These are phyloP conservation scores for Gaillardinia entomophila DNA, from an alignment of 805 yeast species.

Conservation along the genomic window DNA sequence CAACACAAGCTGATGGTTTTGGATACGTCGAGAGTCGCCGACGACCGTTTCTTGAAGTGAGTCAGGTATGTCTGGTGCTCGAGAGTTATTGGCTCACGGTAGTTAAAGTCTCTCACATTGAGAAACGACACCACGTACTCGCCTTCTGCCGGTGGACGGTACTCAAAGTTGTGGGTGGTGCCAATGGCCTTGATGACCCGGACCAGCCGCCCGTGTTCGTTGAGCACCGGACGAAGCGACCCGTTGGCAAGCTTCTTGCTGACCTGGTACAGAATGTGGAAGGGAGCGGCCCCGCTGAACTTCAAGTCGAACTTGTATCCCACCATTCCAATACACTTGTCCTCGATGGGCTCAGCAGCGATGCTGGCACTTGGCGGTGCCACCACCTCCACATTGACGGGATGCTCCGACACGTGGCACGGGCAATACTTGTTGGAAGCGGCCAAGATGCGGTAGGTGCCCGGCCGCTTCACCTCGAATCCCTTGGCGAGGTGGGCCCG, in stretches of 20 bases:
- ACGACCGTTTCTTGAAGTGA: slow-evolving; percentile 65
- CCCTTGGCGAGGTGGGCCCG: slow-evolving; percentile 23
- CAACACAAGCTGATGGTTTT: slow-evolving; percentile 22
- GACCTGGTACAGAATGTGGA: slow-evolving; percentile 56
- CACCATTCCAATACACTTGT: slow-evolving; percentile 87
- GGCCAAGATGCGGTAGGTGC: slow-evolving; percentile 52
- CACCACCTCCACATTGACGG: slow-evolving; percentile 32
- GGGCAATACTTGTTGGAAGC: slow-evolving; percentile 61
- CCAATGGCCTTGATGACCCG: slow-evolving; percentile 23
- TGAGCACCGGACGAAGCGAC: slow-evolving; percentile 23
- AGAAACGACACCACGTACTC: slow-evolving; percentile 69
- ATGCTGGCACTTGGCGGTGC: slow-evolving; percentile 37
- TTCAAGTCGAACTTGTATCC: slow-evolving; percentile 67
- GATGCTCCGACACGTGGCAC: slow-evolving; percentile 50
- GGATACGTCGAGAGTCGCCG: slow-evolving; percentile 19
- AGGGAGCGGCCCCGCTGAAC: slow-evolving; percentile 78
- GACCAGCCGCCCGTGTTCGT: slow-evolving; percentile 22
- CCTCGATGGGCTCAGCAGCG: slow-evolving; percentile 58
- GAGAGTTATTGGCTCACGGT: slow-evolving; percentile 33
- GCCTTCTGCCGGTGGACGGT: slow-evolving; percentile 79
- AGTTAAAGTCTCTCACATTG: slow-evolving; percentile 51
- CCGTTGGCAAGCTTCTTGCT: slow-evolving; percentile 39
- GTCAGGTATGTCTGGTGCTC: slow-evolving; percentile 52
- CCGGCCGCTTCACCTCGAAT: slow-evolving; percentile 48
- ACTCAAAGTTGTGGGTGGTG: slow-evolving; percentile 39